Evolutionary conservation across 495 filamentous ascomycete species (phyloP).

Genomic region (Tuber aestivum): DNA sequence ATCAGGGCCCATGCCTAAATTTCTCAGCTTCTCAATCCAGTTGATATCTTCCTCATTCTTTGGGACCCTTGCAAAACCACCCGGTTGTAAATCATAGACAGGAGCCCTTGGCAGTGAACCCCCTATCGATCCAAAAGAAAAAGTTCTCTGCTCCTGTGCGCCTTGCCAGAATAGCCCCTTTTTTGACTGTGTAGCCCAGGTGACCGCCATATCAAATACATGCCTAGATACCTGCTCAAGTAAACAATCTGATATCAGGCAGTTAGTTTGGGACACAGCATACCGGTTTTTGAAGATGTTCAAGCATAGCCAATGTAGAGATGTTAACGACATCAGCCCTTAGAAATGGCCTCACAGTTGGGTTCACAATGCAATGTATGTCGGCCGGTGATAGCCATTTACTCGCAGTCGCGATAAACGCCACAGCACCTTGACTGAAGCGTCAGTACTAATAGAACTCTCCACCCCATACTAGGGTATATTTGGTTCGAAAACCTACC

Average conservation of each 20-base stretch:
- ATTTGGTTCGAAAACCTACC: slow-evolving; percentile 3
- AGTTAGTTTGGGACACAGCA: slow-evolving; percentile 12
- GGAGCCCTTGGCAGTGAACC: slow-evolving; percentile 47
- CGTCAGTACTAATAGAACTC: not conserved
- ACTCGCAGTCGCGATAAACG: slow-evolving; percentile 70
- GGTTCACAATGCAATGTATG: slow-evolving; percentile 70
- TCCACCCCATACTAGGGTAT: slow-evolving; percentile 1
- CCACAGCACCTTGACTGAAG: slow-evolving; percentile 54
- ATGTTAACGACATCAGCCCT: slow-evolving; percentile 60
- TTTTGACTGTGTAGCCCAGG: slow-evolving; percentile 77
- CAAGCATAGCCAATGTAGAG: slow-evolving; percentile 67
- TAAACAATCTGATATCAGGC: slow-evolving; percentile 43
- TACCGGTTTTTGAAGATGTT: slow-evolving; percentile 70
- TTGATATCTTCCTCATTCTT: slow-evolving; percentile 95
- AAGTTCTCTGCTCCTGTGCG: slow-evolving; percentile 58
- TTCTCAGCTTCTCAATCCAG: slow-evolving; percentile 79
- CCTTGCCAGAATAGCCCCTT: slow-evolving; percentile 81
- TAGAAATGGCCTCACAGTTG: slow-evolving; percentile 74
- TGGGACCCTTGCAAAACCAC: slow-evolving; percentile 49
- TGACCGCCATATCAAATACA: slow-evolving; percentile 76
- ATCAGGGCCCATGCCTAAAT: slow-evolving; percentile 71
- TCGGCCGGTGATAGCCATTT: slow-evolving; percentile 77
- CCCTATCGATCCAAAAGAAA: slow-evolving; percentile 56
- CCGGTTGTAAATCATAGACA: slow-evolving; percentile 40
- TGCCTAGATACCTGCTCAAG: slow-evolving; percentile 50